These are phyloP conservation scores for Anisodus tanguticus DNA, from an alignment of 257 asterid genomes.

Conservation along the genomic window DNA sequence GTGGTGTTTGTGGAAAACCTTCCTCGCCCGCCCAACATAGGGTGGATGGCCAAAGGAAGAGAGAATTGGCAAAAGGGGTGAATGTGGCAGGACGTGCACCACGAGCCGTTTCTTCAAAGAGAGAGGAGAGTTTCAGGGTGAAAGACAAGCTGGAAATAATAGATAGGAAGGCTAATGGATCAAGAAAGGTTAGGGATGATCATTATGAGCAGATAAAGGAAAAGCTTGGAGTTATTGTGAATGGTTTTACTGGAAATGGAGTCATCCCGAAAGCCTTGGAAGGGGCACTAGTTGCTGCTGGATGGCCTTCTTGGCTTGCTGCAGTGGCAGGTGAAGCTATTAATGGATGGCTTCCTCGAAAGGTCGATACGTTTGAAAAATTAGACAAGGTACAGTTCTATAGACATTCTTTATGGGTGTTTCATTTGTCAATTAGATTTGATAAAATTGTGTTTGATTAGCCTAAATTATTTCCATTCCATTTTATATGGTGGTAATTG, in stretches of 20 bases:
- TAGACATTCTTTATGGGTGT: background rate
- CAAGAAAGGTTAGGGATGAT: conserved; percentile 80
- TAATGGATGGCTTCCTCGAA: conserved; percentile 86
- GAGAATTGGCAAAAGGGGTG: conserved; percentile 57
- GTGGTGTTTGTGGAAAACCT: conserved; percentile 79
- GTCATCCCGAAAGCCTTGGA: conserved; percentile 67
- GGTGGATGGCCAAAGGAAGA: conserved; percentile 63
- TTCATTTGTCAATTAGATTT: conserved; percentile 20
- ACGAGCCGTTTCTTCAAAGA: conserved; percentile 55
- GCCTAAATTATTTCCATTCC: background rate
- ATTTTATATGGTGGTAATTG: background rate
- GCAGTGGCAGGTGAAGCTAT: conserved; percentile 90
- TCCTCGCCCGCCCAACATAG: conserved; percentile 57
- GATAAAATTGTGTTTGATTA: background rate
- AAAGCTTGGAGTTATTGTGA: conserved; percentile 42
- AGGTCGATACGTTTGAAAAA: conserved; percentile 79
- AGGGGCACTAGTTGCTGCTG: conserved; percentile 88
- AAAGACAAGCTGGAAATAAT: conserved; percentile 54
- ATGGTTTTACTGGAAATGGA: conserved; percentile 53
- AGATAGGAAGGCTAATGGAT: conserved; percentile 63
- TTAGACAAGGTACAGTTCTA: conserved; percentile 75
- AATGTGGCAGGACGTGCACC: conserved; percentile 21
- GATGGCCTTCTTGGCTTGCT: conserved; percentile 98
- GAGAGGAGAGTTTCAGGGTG: conserved; percentile 61
- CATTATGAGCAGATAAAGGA: conserved; percentile 54